Percentiles rank a stretch among this genome's conserved stretches.
Conservation (phyloP, 805 yeast genomes). For the Metschnikowia peoriensis region DNA sequence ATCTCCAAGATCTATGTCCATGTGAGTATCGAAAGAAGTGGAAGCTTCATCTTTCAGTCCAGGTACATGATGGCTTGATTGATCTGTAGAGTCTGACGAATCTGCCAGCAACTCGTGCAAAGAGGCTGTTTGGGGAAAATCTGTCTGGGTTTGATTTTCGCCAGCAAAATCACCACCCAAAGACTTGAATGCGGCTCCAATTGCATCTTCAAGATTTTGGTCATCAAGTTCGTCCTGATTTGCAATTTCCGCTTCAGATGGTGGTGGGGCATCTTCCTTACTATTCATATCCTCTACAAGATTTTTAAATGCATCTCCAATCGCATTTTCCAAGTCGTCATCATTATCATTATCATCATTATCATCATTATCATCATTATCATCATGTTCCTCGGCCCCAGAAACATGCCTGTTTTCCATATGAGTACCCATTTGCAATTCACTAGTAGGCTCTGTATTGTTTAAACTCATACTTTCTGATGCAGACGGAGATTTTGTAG, state of each 20-base stretch:
- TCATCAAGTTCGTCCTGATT: not conserved
- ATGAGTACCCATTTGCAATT: not conserved
- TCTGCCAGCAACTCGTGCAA: not conserved
- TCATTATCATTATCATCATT: not conserved
- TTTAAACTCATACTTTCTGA: not conserved
- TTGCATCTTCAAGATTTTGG: slow-evolving; percentile 7
- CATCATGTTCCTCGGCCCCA: not conserved
- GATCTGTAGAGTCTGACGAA: not conserved
- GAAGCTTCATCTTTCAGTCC: not conserved
- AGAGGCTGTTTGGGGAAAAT: not conserved
- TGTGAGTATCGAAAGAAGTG: slow-evolving; percentile 23
- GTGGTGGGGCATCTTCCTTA: not conserved
- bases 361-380: not conserved
- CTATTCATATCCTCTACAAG: not conserved
- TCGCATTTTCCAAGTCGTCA: slow-evolving; percentile 20
- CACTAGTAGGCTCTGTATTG: not conserved
- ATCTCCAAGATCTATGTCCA: slow-evolving; percentile 17
- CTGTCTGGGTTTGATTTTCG: not conserved
- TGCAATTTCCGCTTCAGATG: not conserved
- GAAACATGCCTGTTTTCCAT: not conserved
- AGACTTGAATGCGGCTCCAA: slow-evolving; percentile 10
- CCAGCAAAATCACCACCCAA: slow-evolving; percentile 21
- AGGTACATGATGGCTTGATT: not conserved
- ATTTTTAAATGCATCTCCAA: slow-evolving; percentile 29
- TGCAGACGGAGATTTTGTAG: no score